Evolutionary conservation across 331 rosid genomes (phyloP).

Genomic region (Cucumis variabilis): DNA sequence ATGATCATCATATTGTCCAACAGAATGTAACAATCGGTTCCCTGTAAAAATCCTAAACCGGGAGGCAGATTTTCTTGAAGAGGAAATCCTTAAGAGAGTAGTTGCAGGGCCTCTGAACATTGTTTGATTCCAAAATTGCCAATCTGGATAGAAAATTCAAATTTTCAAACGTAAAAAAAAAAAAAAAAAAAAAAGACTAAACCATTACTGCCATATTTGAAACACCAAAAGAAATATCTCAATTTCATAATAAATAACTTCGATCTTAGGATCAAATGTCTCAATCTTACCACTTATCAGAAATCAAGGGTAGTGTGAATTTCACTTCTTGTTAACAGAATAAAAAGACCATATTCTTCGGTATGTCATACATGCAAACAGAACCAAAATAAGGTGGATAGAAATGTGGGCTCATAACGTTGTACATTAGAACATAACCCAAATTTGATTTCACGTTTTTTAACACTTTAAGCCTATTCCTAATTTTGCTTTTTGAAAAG

Average conservation of each 20-base stretch:
- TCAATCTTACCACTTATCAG: not conserved
- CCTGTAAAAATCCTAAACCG: slow-evolving; percentile 45
- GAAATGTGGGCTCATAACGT: not conserved
- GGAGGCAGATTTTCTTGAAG: slow-evolving; percentile 50
- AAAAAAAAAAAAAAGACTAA: not conserved
- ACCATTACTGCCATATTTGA: not conserved
- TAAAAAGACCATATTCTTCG: not conserved
- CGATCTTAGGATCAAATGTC: not conserved
- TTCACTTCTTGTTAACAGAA: not conserved
- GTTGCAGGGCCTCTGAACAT: slow-evolving; percentile 67
- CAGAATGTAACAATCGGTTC: slow-evolving; percentile 34
- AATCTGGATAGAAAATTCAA: slow-evolving; percentile 19
- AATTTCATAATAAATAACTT: not conserved
- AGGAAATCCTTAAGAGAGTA: slow-evolving; percentile 51
- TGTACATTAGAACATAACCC: not conserved
- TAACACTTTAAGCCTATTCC: not conserved
- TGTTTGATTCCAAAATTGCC: slow-evolving; percentile 12
- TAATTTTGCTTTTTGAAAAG: not conserved
- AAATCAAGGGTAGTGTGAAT: not conserved
- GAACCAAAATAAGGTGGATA: not conserved
- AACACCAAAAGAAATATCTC: not conserved
- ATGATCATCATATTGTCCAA: slow-evolving; percentile 32
- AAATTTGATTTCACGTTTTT: not conserved
- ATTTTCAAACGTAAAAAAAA: not conserved
- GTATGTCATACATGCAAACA: not conserved